Conservation (phyloP, 2,329 filamentous ascomycete species). For the Aotearoamyces nothofagi region DNA sequence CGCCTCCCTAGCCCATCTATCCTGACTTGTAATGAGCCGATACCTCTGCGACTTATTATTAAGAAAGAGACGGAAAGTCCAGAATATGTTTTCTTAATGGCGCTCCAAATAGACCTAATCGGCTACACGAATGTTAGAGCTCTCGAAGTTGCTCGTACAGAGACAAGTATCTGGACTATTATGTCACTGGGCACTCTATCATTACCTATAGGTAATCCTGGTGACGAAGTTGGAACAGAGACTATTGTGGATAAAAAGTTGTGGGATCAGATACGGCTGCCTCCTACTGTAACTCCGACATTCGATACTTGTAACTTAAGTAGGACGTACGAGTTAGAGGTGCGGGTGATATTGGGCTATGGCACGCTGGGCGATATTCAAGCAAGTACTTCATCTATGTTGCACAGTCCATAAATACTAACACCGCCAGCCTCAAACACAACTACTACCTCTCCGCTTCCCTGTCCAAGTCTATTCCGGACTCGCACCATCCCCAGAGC, state of each 20-base stretch:
- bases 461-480: slow-evolving; percentile 75
- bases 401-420: too few relatives aligned
- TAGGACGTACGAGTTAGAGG: slow-evolving; percentile 69
- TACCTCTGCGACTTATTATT: slow-evolving; percentile 68
- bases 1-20: slow-evolving; percentile 77
- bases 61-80: slow-evolving; percentile 57
- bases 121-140: slow-evolving; percentile 68
- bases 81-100: slow-evolving; percentile 60
- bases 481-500: slow-evolving; percentile 62
- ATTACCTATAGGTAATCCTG: slow-evolving; percentile 49
- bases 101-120: slow-evolving; percentile 68
- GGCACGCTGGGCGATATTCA: slow-evolving; percentile 35
- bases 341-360: slow-evolving; percentile 66
- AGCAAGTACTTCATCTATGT: slow-evolving; percentile 6
- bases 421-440: slow-evolving; percentile 47
- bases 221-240: slow-evolving; percentile 46
- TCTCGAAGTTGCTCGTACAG: slow-evolving; percentile 55
- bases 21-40: slow-evolving; percentile 72
- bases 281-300: slow-evolving; percentile 73
- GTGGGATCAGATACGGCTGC: slow-evolving; percentile 60
- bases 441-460: slow-evolving; percentile 67
- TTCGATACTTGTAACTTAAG: slow-evolving; percentile 83
- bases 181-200: slow-evolving; percentile 56
- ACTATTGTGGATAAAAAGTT: slow-evolving; percentile 51
- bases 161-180: slow-evolving; percentile 63